Percentiles rank a stretch among this genome's conserved stretches.
These are phyloP conservation scores for Helianthus tuberosus DNA, from an alignment of 129 eudicot species.

Conservation along the genomic window DNA sequence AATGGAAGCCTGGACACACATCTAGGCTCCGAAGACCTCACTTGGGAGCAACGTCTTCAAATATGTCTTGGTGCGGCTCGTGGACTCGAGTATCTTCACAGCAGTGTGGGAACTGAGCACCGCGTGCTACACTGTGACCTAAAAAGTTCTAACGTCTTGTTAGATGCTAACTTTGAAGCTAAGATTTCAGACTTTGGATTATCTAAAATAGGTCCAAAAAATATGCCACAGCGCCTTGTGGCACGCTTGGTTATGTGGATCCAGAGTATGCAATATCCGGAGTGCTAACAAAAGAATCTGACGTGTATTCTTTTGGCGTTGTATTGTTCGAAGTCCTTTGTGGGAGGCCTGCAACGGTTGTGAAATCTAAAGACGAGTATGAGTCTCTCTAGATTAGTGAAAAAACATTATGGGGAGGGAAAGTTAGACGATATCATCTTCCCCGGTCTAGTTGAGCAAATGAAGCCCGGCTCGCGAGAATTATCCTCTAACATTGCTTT, in stretches of 20 bases:
- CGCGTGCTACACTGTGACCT: slow-evolving; percentile 25
- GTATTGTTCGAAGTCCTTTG: slow-evolving; percentile 13
- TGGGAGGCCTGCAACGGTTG: not conserved
- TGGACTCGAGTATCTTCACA: slow-evolving; percentile 18
- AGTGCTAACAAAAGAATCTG: slow-evolving; percentile 8
- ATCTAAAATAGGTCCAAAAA: not conserved
- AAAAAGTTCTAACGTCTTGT: slow-evolving; percentile 23
- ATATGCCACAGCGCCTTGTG: not conserved
- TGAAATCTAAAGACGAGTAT: not conserved
- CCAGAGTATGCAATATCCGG: not conserved
- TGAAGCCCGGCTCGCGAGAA: not conserved
- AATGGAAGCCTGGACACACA: slow-evolving; percentile 29
- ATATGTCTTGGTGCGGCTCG: slow-evolving; percentile 33
- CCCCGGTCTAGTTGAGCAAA: not conserved
- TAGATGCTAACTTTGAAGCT: slow-evolving; percentile 20
- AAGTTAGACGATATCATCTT: not conserved
- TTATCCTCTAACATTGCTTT: not conserved
- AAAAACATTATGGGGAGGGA: not conserved
- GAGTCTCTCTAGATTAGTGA: not conserved
- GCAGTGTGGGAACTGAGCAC: slow-evolving; percentile 9
- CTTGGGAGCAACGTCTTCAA: slow-evolving; percentile 21
- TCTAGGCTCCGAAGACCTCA: not conserved
- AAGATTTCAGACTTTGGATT: slow-evolving; percentile 2
- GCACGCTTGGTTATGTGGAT: slow-evolving; percentile 1
- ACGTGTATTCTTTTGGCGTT: slow-evolving; percentile 13